phyloP scores from a whole-genome alignment of 257 asterid genomes.

The Mitragyna speciosa region DNA sequence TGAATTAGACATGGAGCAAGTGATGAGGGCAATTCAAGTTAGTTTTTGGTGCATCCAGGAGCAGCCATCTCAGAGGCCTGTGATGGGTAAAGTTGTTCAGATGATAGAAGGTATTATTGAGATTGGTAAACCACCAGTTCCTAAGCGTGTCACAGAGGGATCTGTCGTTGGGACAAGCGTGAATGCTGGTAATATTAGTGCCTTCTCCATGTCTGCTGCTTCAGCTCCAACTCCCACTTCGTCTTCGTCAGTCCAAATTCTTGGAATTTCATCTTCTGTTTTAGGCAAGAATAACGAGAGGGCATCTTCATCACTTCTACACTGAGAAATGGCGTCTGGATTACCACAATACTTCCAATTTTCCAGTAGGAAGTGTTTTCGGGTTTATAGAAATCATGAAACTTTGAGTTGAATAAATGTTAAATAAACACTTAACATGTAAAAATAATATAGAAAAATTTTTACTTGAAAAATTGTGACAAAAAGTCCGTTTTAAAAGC shows the following conservation, averaged over 20 bases:
- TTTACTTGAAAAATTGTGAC: no score
- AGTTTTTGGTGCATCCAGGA: slow-evolving; percentile 96
- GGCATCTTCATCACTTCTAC: slow-evolving; percentile 45
- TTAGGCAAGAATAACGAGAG: slow-evolving; percentile 41
- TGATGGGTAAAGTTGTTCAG: slow-evolving; percentile 87
- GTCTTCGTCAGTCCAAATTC: slow-evolving; percentile 47
- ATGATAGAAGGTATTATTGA: slow-evolving; percentile 78
- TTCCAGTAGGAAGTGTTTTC: background rate
- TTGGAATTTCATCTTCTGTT: slow-evolving; percentile 38
- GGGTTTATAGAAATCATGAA: background rate
- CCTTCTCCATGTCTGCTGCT: slow-evolving; percentile 48
- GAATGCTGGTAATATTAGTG: slow-evolving; percentile 45
- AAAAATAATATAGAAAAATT: no score
- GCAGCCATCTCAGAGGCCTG: slow-evolving; percentile 86
- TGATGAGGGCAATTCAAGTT: slow-evolving; percentile 52
- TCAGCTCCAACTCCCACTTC: slow-evolving; percentile 59
- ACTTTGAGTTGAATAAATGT: no score
- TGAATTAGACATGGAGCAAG: slow-evolving; percentile 68
- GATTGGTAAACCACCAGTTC: slow-evolving; percentile 64
- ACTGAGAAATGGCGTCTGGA: background rate
- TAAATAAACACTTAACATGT: no score
- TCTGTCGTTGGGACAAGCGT: slow-evolving; percentile 46
- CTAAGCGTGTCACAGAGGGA: slow-evolving; percentile 56
- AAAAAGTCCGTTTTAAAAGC: no score
- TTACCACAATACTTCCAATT: background rate